Evolutionary conservation across 106 monocot genomes (phyloP).

Genomic region (Dendrobium officinale): DNA sequence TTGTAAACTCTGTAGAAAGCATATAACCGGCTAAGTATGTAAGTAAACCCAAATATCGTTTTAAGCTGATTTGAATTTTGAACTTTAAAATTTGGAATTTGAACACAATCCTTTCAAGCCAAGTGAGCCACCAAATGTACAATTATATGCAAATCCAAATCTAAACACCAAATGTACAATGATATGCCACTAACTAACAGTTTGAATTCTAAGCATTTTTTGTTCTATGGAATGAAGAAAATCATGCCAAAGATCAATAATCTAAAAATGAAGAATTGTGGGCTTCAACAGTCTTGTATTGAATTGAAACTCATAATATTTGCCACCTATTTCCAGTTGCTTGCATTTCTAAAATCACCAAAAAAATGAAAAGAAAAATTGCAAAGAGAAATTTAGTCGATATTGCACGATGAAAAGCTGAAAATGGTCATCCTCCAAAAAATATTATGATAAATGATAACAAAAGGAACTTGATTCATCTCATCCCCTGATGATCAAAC

Average conservation of each 20-base stretch:
- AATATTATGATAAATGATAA: background rate
- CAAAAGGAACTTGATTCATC: slow-evolving; percentile 25
- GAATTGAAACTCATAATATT: slow-evolving; percentile 47
- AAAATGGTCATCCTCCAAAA: background rate
- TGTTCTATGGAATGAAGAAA: background rate
- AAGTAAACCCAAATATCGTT: too few relatives aligned
- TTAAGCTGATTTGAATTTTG: too few relatives aligned
- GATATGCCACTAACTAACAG: background rate
- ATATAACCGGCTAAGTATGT: too few relatives aligned
- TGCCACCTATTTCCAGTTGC: slow-evolving; percentile 42
- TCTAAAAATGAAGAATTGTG: slow-evolving; percentile 36
- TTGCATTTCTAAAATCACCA: slow-evolving; percentile 34
- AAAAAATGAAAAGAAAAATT: slow-evolving; percentile 1
- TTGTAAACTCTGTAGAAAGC: too few relatives aligned
- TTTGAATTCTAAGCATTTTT: background rate
- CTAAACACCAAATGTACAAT: too few relatives aligned
- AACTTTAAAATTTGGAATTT: too few relatives aligned
- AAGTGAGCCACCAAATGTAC: too few relatives aligned
- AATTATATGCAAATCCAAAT: too few relatives aligned
- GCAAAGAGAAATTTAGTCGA: background rate
- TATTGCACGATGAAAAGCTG: background rate
- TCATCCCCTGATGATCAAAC: slow-evolving; percentile 34
- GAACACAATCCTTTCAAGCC: too few relatives aligned
- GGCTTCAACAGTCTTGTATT: slow-evolving; percentile 74
- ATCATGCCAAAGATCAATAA: slow-evolving; percentile 7